Conservation (phyloP, 2,329 filamentous ascomycete species). For the Cladosporium sp. region DNA sequence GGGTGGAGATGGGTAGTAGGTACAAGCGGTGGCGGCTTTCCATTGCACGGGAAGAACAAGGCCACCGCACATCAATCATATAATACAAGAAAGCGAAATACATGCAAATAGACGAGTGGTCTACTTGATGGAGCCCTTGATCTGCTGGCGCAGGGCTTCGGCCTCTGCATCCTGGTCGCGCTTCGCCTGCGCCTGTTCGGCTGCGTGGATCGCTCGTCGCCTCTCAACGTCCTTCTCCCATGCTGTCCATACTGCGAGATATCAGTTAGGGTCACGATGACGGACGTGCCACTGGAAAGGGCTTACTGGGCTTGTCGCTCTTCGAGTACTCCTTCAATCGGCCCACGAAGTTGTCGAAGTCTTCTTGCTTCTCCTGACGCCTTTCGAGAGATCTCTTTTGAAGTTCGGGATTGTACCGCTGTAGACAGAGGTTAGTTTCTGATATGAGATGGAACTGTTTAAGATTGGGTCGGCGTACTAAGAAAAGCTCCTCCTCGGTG, state of each 20-base stretch:
- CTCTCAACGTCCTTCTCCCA: conserved; percentile 37
- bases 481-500: conserved; percentile 87
- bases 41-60: background rate
- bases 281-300: background rate
- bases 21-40: background rate
- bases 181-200: conserved; percentile 33
- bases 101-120: background rate
- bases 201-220: conserved; percentile 28
- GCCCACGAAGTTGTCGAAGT: conserved; percentile 84
- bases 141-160: conserved; percentile 34
- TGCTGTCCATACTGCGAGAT: conserved; percentile 36
- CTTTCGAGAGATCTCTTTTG: conserved; percentile 82
- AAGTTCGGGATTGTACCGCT: conserved; percentile 92
- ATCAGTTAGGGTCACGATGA: conserved; percentile 1
- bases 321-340: conserved; percentile 86
- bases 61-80: background rate
- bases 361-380: conserved; percentile 71
- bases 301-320: conserved; percentile 85
- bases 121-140: conserved; percentile 35
- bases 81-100: background rate
- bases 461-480: conserved; percentile 42
- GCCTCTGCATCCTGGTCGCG: conserved; percentile 31
- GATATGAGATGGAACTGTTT: background rate
- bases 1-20: background rate
- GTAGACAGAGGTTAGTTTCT: conserved; percentile 2